Conservation (phyloP, 345 rosid species). For the Excoecaria cochinchinensis region DNA sequence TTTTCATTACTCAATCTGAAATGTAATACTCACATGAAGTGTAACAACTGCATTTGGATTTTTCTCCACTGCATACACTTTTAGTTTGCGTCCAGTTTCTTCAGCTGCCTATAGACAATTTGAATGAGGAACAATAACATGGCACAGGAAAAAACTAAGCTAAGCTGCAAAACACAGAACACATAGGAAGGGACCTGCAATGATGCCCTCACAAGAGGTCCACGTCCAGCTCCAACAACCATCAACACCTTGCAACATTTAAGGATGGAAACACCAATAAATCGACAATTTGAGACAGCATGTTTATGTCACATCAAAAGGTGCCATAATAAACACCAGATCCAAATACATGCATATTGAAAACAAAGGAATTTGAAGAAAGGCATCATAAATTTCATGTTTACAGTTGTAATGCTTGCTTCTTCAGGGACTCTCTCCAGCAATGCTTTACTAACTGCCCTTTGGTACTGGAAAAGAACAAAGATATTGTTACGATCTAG, state of each 20-base stretch:
- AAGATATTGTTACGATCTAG: slow-evolving; percentile 18
- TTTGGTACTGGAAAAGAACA: slow-evolving; percentile 70
- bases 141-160: slow-evolving; percentile 11
- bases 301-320: not conserved
- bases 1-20: not conserved
- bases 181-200: slow-evolving; percentile 60
- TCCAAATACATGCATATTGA: no score
- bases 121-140: slow-evolving; percentile 19
- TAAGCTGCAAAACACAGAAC: slow-evolving; percentile 24
- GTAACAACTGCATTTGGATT: slow-evolving; percentile 99
- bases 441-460: slow-evolving; percentile 81
- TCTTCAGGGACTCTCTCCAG: slow-evolving; percentile 81
- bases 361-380: no score
- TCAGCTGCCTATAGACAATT: slow-evolving; percentile 74
- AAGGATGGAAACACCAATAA: slow-evolving; percentile 1
- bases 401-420: slow-evolving; percentile 59
- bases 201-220: slow-evolving; percentile 97
- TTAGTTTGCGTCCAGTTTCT: slow-evolving; percentile 82
- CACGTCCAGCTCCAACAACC: slow-evolving; percentile 99
- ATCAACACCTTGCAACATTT: slow-evolving; percentile 65
- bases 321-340: not conserved
- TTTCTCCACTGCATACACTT: slow-evolving; percentile 93
- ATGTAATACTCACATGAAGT: slow-evolving; percentile 70
- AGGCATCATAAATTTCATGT: no score
- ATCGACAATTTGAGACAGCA: slow-evolving; percentile 5